Conservation (phyloP, 31 red algal genomes). For the Bonnemaisonia californica region DNA sequence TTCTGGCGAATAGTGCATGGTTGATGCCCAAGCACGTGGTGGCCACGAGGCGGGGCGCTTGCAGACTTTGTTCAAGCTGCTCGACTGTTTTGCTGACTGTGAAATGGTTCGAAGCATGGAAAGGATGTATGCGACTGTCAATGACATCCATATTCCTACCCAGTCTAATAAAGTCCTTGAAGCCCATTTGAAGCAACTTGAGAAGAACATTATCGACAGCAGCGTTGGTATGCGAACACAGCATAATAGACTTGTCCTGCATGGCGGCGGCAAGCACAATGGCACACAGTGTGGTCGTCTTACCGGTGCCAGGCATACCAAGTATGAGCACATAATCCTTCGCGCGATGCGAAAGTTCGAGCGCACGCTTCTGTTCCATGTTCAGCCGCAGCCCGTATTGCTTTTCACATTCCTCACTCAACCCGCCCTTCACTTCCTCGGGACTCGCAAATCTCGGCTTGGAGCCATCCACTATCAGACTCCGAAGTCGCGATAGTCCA, state of each 20-base stretch:
- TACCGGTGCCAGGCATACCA: conserved; percentile 93
- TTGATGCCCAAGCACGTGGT: conserved; percentile 84
- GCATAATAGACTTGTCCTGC: conserved; percentile 59
- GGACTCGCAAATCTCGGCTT: conserved; percentile 37
- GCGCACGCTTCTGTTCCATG: conserved; percentile 67
- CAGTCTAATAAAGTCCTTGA: conserved; percentile 48
- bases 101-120: conserved; percentile 18
- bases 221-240: conserved; percentile 84
- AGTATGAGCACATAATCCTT: conserved; percentile 87
- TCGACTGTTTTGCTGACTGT: neutral
- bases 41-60: conserved; percentile 62
- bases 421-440: neutral
- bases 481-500: conserved; percentile 32
- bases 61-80: conserved; percentile 25
- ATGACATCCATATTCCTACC: conserved; percentile 50
- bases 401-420: neutral
- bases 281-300: conserved; percentile 76
- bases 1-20: conserved; percentile 59
- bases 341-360: conserved; percentile 32
- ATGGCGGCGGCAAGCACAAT: conserved; percentile 42
- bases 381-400: conserved; percentile 27
- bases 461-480: conserved; percentile 66
- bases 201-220: conserved; percentile 93
- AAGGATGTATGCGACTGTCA: conserved; percentile 21
- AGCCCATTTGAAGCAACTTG: conserved; percentile 42